Percentiles rank a stretch among this genome's conserved stretches.
phyloP scores from a whole-genome alignment of 1,284 basidiomycete species.

The Sporisorium reilianum region DNA sequence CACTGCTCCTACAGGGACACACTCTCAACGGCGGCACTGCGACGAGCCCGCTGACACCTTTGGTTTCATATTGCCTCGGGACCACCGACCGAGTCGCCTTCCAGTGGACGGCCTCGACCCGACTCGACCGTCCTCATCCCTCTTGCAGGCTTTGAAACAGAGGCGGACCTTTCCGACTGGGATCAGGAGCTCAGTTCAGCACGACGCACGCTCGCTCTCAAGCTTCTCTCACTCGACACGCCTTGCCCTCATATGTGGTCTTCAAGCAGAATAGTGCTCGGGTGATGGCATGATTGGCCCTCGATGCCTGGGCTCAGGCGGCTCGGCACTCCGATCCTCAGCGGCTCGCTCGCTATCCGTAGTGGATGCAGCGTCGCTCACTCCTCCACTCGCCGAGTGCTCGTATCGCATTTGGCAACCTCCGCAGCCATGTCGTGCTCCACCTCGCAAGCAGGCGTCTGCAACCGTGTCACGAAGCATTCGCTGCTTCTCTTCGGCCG shows the following conservation, averaged over 20 bases:
- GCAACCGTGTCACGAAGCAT: too few relatives aligned
- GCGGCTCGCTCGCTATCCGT: conserved; percentile 16
- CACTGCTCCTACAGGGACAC: neutral
- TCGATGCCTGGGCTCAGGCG: conserved; percentile 36
- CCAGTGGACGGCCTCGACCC: too few relatives aligned
- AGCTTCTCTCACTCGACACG: neutral
- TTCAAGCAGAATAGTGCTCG: conserved; percentile 4
- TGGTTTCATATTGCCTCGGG: too few relatives aligned
- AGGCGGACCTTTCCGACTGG: neutral
- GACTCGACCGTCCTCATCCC: neutral
- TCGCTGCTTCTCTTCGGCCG: conserved; percentile 17
- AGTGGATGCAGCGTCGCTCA: neutral
- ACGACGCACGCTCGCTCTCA: neutral
- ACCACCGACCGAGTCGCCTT: neutral
- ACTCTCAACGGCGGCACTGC: neutral
- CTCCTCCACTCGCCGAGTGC: conserved; percentile 32
- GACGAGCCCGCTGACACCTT: neutral
- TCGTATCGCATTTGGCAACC: conserved; percentile 31
- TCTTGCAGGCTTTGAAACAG: neutral
- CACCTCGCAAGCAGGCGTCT: neutral
- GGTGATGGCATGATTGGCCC: conserved; percentile 49
- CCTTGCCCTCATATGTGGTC: conserved; percentile 20
- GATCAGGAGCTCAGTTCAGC: neutral
- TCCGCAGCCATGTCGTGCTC: conserved; percentile 1
- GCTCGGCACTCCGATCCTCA: conserved; percentile 23